Percentiles rank a stretch among this genome's conserved stretches.
phyloP scores from a whole-genome alignment of 2,329 filamentous ascomycete genomes.

The Clarireedia paspali region DNA sequence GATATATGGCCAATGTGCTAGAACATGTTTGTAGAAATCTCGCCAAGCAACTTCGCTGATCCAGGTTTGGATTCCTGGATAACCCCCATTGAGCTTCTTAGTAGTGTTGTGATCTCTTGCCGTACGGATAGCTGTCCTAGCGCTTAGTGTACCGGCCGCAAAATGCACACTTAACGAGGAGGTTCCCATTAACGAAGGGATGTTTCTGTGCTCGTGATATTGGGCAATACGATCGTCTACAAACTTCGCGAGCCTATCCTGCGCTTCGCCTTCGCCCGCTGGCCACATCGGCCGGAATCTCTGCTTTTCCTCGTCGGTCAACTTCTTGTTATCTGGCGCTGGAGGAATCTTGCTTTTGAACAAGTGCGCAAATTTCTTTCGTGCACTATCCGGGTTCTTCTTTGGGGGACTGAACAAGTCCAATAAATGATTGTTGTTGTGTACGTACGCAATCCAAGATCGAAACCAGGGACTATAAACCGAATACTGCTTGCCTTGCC shows the following conservation, averaged over 20 bases:
- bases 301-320: conserved; percentile 51
- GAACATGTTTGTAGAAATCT: conserved; percentile 81
- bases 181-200: conserved; percentile 55
- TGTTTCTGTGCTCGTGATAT: conserved; percentile 60
- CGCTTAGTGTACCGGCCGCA: conserved; percentile 58
- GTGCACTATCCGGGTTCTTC: conserved; percentile 41
- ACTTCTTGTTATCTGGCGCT: conserved; percentile 53
- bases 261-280: conserved; percentile 66
- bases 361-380: conserved; percentile 42
- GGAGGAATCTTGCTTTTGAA: conserved; percentile 56
- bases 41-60: conserved; percentile 80
- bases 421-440: conserved; percentile 60
- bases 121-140: conserved; percentile 56
- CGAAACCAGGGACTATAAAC: conserved; percentile 81
- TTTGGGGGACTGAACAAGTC: conserved; percentile 50
- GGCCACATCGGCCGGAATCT: conserved; percentile 59
- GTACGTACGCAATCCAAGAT: conserved; percentile 66
- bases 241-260: conserved; percentile 56
- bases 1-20: conserved; percentile 78
- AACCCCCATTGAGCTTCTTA: conserved; percentile 58
- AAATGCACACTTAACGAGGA: conserved; percentile 67
- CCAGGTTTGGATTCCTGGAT: conserved; percentile 62
- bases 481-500: conserved; percentile 69
- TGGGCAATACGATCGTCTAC: conserved; percentile 52
- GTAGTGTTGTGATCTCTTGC: conserved; percentile 57